Evolutionary conservation across 1,139 yeast genomes (phyloP).

Genomic region (Sugiyamaella castrensis): DNA sequence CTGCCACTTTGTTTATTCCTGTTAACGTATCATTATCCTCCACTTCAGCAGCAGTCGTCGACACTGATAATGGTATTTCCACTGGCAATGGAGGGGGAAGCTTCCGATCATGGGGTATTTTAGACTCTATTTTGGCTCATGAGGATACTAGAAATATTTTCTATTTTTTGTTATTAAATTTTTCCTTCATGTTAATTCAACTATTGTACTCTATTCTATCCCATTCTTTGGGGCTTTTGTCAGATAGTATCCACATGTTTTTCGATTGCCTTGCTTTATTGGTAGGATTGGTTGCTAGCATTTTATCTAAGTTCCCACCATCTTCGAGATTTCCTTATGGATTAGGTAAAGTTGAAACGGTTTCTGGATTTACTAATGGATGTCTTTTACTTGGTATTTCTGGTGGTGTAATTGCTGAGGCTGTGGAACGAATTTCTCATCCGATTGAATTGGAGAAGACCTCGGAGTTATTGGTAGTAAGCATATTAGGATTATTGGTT

Average conservation of each 20-base stretch:
- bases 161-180: constrained; percentile 77
- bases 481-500: constrained; percentile 78
- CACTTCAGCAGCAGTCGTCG: background rate
- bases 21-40: constrained; percentile 2
- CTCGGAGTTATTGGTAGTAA: constrained; percentile 81
- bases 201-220: constrained; percentile 87
- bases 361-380: constrained; percentile 95
- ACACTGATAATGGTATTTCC: constrained; percentile 6
- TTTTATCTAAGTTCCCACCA: constrained; percentile 55
- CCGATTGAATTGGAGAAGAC: constrained; percentile 80
- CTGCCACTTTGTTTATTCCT: constrained; percentile 25
- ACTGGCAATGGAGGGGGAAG: constrained; percentile 7
- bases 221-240: constrained; percentile 82
- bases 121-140: constrained; percentile 45
- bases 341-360: constrained; percentile 74
- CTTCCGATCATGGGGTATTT: constrained; percentile 28
- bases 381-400: constrained; percentile 83
- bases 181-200: constrained; percentile 93
- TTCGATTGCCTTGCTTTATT: constrained; percentile 88
- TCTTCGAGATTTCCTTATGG: constrained; percentile 83
- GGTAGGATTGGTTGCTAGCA: constrained; percentile 85
- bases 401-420: constrained; percentile 83
- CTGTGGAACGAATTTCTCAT: constrained; percentile 70
- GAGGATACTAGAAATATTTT: constrained; percentile 86
- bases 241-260: constrained; percentile 96